Evolutionary conservation across 768 basidiomycete species (phyloP).

Genomic region (Russula sp.): DNA sequence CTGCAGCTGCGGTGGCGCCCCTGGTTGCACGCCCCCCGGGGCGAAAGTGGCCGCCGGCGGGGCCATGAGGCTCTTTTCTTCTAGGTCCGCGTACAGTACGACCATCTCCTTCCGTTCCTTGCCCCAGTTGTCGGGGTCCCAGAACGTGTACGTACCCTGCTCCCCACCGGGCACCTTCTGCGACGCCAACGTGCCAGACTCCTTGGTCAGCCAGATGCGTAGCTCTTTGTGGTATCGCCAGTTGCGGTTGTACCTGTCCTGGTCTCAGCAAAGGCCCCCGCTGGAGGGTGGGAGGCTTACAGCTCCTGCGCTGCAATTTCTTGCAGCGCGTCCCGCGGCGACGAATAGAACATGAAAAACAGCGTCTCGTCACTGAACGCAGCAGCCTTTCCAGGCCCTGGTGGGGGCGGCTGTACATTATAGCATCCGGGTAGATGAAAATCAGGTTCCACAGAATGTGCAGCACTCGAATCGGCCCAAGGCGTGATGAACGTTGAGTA

Average conservation of each 20-base stretch:
- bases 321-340: constrained; percentile 83
- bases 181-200: constrained; percentile 67
- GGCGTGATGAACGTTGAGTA: constrained; percentile 92
- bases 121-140: constrained; percentile 32
- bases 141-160: constrained; percentile 56
- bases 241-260: constrained; percentile 74
- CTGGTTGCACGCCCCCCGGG: constrained; percentile 8
- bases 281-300: constrained; percentile 35
- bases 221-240: constrained; percentile 95
- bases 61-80: constrained; percentile 25
- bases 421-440: constrained; percentile 87
- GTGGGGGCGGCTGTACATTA: constrained; percentile 79
- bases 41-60: constrained; percentile 12
- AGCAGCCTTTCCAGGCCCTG: constrained; percentile 69
- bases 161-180: constrained; percentile 74
- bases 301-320: constrained; percentile 91
- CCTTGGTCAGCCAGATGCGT: constrained; percentile 78
- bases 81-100: constrained; percentile 29
- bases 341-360: constrained; percentile 95
- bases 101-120: constrained; percentile 30
- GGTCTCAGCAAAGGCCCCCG: not conserved
- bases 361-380: constrained; percentile 91
- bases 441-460: constrained; percentile 80
- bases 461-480: constrained; percentile 84
- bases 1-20: constrained; percentile 10